Base-by-base conservation (phyloP, 495 filamentous ascomycete genomes). In the Aspergillus biplanus region DNA sequence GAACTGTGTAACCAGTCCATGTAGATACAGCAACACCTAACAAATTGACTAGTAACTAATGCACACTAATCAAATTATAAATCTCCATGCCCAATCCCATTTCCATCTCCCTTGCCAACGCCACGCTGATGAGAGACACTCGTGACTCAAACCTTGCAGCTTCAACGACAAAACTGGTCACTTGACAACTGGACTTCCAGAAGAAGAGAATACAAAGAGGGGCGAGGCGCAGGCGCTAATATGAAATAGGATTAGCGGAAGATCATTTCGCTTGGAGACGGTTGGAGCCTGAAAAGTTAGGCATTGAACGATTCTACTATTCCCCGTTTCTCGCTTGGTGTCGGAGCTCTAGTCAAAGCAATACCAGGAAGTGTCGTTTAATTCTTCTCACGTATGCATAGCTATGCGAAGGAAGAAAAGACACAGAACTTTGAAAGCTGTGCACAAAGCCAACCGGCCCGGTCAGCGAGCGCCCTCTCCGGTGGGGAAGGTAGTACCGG, bases 401-500 rank as follows among this genome's bases (percentile, higher is more conserved):
- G 8, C 3, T 1, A 7, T 8, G 8, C 37, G 37, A 49, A 18
- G 46, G 46, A 49, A 16, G 47, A 50, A 31, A 21, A 18, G 47
- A 50, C 6, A 7, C 47, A 2, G 8, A 15, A 13, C 8, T 11
- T 15, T 11, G 11, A 59, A 34, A 27, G 5, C 21, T 27, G 21
- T 27, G 21, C 1, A 27, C 21, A 56, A 32, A 59, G 33, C 57
- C 33, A 33, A 62, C 64, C 67, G 67, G 67, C 54, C 67, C 67
- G 67, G 67, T 69, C 57, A 59, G 12, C 13, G 49, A 64, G 61
- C 58, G 52, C 15, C 52, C 47, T 58, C 47, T 11, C 66, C 60
- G 64, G 67, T 69, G 64, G 67, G 61, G 52, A 33, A 8, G 47
- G 6, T 37, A 32, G 21, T 33, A 65, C 67, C 67, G 67, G 67